A percentile compares a stretch with the other conserved stretches of the same genome.
phyloP scores from a whole-genome alignment of 148 eudicot species.

The Spergularia bocconei region DNA sequence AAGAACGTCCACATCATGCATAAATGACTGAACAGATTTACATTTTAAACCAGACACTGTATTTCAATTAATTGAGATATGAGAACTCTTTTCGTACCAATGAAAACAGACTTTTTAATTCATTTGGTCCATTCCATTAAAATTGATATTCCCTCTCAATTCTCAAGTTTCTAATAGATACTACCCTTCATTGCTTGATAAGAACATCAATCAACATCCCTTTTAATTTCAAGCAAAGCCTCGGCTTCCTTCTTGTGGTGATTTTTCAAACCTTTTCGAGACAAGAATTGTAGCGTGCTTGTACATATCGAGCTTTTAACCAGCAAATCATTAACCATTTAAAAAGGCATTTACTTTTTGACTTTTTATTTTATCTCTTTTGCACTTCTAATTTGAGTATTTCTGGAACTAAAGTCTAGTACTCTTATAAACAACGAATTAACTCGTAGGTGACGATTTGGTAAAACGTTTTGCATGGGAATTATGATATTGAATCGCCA shows the following conservation, averaged over 20 bases:
- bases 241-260: background rate
- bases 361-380: constrained; percentile 6
- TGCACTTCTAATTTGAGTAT: constrained; percentile 7
- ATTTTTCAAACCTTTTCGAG: constrained; percentile 5
- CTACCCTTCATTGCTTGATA: no score
- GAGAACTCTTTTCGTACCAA: background rate
- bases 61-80: background rate
- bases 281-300: constrained; percentile 23
- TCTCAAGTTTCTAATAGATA: no score
- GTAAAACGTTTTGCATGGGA: no score
- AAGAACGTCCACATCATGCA: constrained; percentile 7
- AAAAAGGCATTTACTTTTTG: constrained; percentile 22
- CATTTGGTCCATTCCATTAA: no score
- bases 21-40: background rate
- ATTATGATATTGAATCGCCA: no score
- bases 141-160: no score
- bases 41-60: background rate
- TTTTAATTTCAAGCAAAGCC: no score
- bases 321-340: constrained; percentile 7
- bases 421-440: no score
- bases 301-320: constrained; percentile 12
- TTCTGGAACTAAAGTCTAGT: constrained; percentile 13
- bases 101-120: no score
- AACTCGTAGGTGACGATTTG: no score
- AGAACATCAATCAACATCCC: no score